Percentiles rank a stretch among this genome's conserved stretches.
These are phyloP conservation scores for Pichia phayaonensis DNA, from an alignment of 805 yeast species.

Conservation along the genomic window DNA sequence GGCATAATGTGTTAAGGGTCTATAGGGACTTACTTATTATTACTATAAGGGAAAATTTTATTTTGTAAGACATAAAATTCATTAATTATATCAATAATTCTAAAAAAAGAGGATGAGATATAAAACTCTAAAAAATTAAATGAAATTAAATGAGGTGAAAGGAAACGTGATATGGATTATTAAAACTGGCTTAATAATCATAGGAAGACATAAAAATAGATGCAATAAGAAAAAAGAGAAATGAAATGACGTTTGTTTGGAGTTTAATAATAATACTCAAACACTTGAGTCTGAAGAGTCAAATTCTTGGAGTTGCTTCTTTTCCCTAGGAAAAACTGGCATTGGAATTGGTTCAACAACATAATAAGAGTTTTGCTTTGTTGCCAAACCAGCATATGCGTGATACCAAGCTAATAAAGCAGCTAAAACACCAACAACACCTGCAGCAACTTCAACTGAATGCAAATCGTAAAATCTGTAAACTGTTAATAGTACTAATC, in stretches of 20 bases:
- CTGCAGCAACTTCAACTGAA: conserved; percentile 40
- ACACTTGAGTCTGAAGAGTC: neutral
- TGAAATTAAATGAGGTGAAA: neutral
- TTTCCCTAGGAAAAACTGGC: neutral
- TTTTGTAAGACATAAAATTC: neutral
- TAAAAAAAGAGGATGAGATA: no score
- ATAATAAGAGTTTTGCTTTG: conserved; percentile 53
- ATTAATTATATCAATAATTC: no score
- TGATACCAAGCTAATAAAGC: conserved; percentile 59
- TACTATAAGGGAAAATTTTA: no score
- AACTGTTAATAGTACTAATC: conserved; percentile 44
- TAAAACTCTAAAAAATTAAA: neutral
- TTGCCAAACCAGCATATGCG: conserved; percentile 63
- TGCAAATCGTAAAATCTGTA: conserved; percentile 32
- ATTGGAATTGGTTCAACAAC: conserved; percentile 22
- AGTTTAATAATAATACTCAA: neutral
- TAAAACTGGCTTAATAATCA: neutral
- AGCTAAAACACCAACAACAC: conserved; percentile 51
- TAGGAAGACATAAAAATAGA: neutral
- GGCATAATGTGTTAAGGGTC: neutral
- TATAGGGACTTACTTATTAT: no score
- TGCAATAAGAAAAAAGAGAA: neutral
- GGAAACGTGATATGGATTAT: neutral
- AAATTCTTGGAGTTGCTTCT: neutral
- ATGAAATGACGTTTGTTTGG: neutral